Base-by-base conservation (phyloP, 2,329 filamentous ascomycete species). In the Sporothrix curviconia region DNA sequence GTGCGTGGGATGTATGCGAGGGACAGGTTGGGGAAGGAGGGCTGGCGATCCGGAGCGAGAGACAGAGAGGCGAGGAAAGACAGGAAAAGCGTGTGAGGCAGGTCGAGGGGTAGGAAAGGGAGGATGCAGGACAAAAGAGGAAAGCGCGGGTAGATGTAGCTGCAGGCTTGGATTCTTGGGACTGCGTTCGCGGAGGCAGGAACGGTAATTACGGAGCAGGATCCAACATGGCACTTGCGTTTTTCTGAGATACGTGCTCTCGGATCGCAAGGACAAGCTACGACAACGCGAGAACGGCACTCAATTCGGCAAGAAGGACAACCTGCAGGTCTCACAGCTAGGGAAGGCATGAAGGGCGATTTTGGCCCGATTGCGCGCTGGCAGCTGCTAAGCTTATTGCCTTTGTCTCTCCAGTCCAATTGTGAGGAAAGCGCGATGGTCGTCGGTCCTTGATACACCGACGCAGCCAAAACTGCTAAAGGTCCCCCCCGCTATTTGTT, bases 101-200 rank as follows among this genome's bases (percentile, higher is more conserved):
- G 12, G 42, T 37, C 22, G 28, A 37, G 36, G 22, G 22, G 19
- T 37, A 39, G 32, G 39, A 9, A 8, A 30, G 12, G 22, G 22
- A 49, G 15, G 32, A 22, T n/a, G n/a, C n/a, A 46, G 15, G 24
- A 57, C 55, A 15, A 44, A 30, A 32, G 54, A 57, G 32, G 39
- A 42, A 44, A 28, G 25, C n/a, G 32, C 39, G 40, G 40, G 55
- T 57, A 57, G 40, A 57, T 46, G 55, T 57, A 57, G 37, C 34
- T 28, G 49, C 22, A 39, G 49, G 9, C 17, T 39, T 32, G 22
- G 40, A 12, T 17, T 43, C 37, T 46, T 11, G 17, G 6, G 19
- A 9, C 15, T 39, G 49, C 34, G 34, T 17, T 30, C 37, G 36
- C 47, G 47, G 19, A 12, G 28, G 39, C 34, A 30, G 32, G 51